Conservation (phyloP, 495 filamentous ascomycete genomes). For the Penicillium tannophilum region DNA sequence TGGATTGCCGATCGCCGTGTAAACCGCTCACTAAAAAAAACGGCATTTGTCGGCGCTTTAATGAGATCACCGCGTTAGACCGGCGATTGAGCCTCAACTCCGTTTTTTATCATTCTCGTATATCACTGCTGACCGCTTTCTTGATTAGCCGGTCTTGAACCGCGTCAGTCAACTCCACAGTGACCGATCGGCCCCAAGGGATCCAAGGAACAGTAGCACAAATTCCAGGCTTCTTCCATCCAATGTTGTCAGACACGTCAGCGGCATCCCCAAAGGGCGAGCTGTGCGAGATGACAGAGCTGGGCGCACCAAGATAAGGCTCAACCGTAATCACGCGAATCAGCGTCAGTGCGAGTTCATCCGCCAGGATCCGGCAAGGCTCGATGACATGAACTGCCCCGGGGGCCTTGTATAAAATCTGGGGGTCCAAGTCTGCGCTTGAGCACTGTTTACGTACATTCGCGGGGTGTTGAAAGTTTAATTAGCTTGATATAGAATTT, state of each 20-base stretch:
- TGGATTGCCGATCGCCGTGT: background rate
- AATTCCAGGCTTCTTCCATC: background rate
- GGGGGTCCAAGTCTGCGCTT: background rate
- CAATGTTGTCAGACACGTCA: constrained; percentile 25
- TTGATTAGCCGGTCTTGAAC: background rate
- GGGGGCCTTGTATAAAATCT: background rate
- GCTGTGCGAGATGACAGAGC: constrained; percentile 1
- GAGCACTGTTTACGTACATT: constrained; percentile 1
- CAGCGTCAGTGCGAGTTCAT: constrained; percentile 6
- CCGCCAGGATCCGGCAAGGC: constrained; percentile 14
- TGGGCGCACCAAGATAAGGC: constrained; percentile 3
- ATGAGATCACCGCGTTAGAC: background rate
- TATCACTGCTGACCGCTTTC: background rate
- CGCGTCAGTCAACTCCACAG: constrained; percentile 11
- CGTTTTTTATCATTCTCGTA: background rate
- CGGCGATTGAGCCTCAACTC: background rate
- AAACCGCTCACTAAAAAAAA: background rate
- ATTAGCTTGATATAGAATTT: background rate
- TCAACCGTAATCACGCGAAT: constrained; percentile 14
- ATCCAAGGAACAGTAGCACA: background rate
- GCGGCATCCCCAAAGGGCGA: constrained; percentile 1
- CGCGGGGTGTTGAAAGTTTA: constrained; percentile 1
- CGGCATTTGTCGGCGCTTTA: background rate
- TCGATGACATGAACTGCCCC: background rate
- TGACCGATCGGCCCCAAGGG: background rate